Evolutionary conservation across 352 stramenopile species (phyloP).

Genomic region (Phytophthora agathidicida): DNA sequence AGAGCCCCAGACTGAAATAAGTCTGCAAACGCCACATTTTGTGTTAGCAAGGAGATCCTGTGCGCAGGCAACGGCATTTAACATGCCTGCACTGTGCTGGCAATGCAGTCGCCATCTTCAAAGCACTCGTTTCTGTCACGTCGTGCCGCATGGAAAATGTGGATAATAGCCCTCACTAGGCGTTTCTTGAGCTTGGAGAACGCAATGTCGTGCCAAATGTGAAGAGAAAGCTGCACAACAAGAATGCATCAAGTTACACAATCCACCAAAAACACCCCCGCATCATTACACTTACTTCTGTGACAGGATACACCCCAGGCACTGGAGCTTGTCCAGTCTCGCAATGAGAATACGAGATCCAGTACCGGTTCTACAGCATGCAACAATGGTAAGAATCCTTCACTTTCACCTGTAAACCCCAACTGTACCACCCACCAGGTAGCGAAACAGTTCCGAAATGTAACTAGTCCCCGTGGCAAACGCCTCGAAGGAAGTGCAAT

Average conservation of each 20-base stretch:
- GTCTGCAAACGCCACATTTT: conserved; percentile 48
- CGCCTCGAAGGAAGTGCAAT: conserved; percentile 71
- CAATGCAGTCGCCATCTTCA: conserved; percentile 71
- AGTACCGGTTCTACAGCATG: conserved; percentile 79
- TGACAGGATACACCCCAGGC: conserved; percentile 81
- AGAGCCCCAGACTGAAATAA: conserved; percentile 76
- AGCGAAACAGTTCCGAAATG: conserved; percentile 86
- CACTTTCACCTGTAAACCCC: no score
- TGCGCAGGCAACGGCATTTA: neutral
- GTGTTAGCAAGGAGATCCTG: conserved; percentile 2
- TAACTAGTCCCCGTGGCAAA: conserved; percentile 80
- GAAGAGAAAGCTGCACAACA: conserved; percentile 66
- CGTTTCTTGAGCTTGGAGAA: conserved; percentile 77
- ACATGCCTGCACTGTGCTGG: conserved; percentile 69
- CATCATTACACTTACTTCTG: conserved; percentile 51
- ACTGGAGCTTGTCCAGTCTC: conserved; percentile 85
- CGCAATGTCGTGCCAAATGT: conserved; percentile 86
- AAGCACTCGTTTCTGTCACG: conserved; percentile 65
- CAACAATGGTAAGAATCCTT: neutral
- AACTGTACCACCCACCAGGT: conserved; percentile 47
- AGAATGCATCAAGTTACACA: neutral
- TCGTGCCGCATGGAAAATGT: conserved; percentile 68
- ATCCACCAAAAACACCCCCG: no score
- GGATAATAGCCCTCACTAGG: conserved; percentile 64
- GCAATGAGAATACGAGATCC: conserved; percentile 88